Evolutionary conservation across 228 moss, liverwort and hornwort genomes (phyloP), one percentile per base, ranked within the genome.

Genomic region (Sphagnum fallax): DNA sequence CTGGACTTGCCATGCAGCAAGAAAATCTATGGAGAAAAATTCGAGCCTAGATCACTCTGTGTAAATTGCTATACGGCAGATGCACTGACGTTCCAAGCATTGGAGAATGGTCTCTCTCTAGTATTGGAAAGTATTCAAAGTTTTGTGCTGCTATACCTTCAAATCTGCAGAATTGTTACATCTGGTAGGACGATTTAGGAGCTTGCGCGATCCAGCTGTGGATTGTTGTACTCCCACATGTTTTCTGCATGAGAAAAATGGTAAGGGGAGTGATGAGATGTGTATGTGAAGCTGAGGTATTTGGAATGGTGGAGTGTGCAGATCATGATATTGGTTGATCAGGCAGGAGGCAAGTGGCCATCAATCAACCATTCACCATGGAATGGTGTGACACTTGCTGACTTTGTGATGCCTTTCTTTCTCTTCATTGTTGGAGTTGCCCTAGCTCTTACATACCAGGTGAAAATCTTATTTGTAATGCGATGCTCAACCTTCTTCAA

Each of bases 341-440:
- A 91, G 68, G 94, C 88, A 32, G 94, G 94, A 61, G 90, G 91
- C 16, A 51, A 82, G 70, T 94, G 90, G 88, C 90, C 91, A 52
- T 80, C 84, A 10, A 91, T 91, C 51, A 91, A 91, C 71, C 94
- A 91, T 74, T 87, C 94, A 57, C 91, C 90, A 50, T 91, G 91
- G 94, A 88, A 90, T 67, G 91, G 88, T 55, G 81, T 90, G 69
- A 91, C 91, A 58, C 65, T 94, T 61, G 91, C 91, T n/a, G 91
- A 94, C 67, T 91, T 88, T 70, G 94, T 94, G 66, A 90, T 94
- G 91, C 94, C 91, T 4, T 91, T 83, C 68, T 94, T 94, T 65
- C 83, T 94, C 5, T 91, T 94, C 77, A 94, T 94, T 70, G 94
- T 94, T 63, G 94, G 91, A 62, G 63, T 94, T 70, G 79, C 91